Evolutionary conservation across 2,329 filamentous ascomycete species (phyloP), one percentile per base, ranked within the genome.

Genomic region (Neofusicoccum cordaticola): DNA sequence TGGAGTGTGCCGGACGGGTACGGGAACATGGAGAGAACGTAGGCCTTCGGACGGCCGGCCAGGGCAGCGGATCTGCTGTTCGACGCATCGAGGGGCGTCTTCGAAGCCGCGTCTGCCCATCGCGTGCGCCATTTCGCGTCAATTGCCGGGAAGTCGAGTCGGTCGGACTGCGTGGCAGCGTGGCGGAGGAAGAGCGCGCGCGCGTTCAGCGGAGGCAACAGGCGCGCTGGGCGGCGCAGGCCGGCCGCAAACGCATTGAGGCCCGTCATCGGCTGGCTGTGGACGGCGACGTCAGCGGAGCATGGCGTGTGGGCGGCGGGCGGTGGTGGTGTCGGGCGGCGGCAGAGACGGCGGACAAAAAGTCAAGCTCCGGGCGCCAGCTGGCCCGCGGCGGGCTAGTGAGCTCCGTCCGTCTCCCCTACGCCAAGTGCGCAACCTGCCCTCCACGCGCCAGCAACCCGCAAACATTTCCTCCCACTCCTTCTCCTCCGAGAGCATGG

Each of bases 11-110:
- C 93, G 0, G 93, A 96, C 0, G 93, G 93, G 75, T 97, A 97
- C 0, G 93, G 93, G 73, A 96, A 96, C 93, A 97, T 97, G 68
- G 93, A 89, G 62, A 96, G 82, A 67, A 96, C 86, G 75, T 94
- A 96, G 34, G 78, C 80, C 66, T 81, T 83, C 17, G 41, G 39
- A 15, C 56, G 56, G n/a, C 2, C 5, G 11, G 53, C 2, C 22
- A 45, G 15, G 11, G 15, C 39, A 2, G 39, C 73, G 19, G 35
- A 15, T 15, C 2, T 44, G 37, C 37, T 12, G 15, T 1, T 34
- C 6, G 56, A 44, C 12, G 56, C 56, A 19, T 17, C 12, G 8
- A 47, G 17, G 27, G 62, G 15, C 7, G 51, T 22, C 12, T 34
- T 15, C 13, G 13, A 12, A 19, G 58, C 53, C 63, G 47, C 69